Evolutionary conservation across 371 early-diverging fungal genomes (phyloP), one percentile per base, ranked within the genome.

Genomic region (Chytridium lagenaria): DNA sequence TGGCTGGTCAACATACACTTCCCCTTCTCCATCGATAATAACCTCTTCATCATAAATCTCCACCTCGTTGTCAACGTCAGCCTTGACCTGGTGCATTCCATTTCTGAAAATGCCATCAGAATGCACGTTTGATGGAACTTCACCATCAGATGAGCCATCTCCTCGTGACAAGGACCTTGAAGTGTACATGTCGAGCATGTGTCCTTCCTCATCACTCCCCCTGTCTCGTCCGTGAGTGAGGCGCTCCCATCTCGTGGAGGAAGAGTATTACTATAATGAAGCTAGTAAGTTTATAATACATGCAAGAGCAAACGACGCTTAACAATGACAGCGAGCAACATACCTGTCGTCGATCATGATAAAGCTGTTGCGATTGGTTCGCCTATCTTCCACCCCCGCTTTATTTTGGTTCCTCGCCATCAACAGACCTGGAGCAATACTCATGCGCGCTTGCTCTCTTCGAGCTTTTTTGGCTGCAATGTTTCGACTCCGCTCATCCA

Each of bases 371-470:
- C 61, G 30, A 34, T 61, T 61, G 61, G 34, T 61, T 23, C 37
- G 16, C 36, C 61, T 7, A 7, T 61, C 61, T 2, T 37, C 61
- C 10, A 3, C 61, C 10, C 61, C 36, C 2, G 10, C 15, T 23
- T 30, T 30, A 55, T 61, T 61, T 26, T 52, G 55, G 23, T 7
- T 37, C 36, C 61, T 31, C 7, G 61, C 61, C 61, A 61, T 61
- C 44, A 66, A 44, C 10, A 66, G n/a, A 10, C 66, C 66, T 3
- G 66, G 49, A 2, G 66, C 66, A 2, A 66, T 44, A 30, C 66
- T 66, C 66, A 66, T 66, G 2, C 66, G 39, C 2, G 49, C 66
- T 30, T 66, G 66, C 44, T 66, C 66, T 30, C 66, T 38, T 30
- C 66, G 15, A 7, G 66, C 66, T 26, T 44, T 66, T 44, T 66